Evolutionary conservation across 1,284 basidiomycete species (phyloP), one percentile per base, ranked within the genome.

Genomic region (Lignosus rhinocerotis): DNA sequence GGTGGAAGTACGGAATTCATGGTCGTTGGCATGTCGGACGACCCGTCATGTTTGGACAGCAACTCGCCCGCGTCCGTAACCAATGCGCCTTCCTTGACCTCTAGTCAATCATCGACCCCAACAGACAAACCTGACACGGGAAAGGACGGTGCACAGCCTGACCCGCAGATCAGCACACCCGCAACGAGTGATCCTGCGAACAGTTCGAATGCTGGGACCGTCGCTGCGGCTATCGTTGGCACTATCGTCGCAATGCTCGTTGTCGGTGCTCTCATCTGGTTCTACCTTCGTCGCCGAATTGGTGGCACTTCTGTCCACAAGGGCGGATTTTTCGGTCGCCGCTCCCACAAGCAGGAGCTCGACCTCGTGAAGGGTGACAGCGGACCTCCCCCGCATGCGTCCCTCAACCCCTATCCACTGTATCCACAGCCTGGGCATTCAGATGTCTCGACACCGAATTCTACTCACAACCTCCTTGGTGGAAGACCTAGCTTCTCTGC

Each of bases 211-310:
- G 74, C 76, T 2, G 81, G 78, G 19, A 77, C 80, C 32, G 80
- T 89, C 47, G 81, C 78, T 8, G 86, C 83, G 21, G 80, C 77
- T 19, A 81, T 84, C n/a, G 75, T 84, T n/a, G 87, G 84, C 30
- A 79, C 73, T 32, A 62, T 87, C 30, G 66, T 86, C 31, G 83
- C 82, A 58, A 65, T 86, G 14, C 77, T 80, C 31, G 73, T 65
- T 42, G 53, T 69, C 16, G 63, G 55, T 2, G 60, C 62, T 3
- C 54, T 69, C n/a, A 31, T 67, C 41, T 56, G 69, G 52, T 69
- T 69, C 58, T 64, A 66, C 53, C 55, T 67, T n/a, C 63, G 67
- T 25, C 66, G 64, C 39, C 46, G 58, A 25, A 58, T 50, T 21
- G 53, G 61, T 21, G 59, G 59, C 41, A 31, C 51, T 6, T 34